phyloP scores from a whole-genome alignment of 192 early-diverging fungal genomes.

The Backusella liffmaniae region DNA sequence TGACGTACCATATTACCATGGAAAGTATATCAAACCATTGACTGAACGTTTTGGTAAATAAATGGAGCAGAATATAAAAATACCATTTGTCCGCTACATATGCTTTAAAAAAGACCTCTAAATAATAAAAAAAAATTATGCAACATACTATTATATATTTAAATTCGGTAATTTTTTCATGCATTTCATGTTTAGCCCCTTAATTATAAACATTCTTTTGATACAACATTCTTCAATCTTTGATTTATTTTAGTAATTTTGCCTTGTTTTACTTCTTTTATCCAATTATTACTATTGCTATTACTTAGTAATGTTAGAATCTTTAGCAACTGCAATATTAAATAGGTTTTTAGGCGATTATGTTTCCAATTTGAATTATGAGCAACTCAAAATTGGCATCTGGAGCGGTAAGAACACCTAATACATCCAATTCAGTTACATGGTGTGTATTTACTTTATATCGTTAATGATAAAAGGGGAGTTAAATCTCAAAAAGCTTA shows the following conservation, averaged over 20 bases:
- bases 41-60: conserved; percentile 25
- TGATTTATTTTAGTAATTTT: neutral
- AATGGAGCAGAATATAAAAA: neutral
- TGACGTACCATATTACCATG: conserved; percentile 37
- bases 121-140: neutral
- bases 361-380: conserved; percentile 78
- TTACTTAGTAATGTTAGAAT: conserved; percentile 53
- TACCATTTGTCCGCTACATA: neutral
- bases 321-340: conserved; percentile 58
- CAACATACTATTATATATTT: too few relatives aligned
- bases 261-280: neutral
- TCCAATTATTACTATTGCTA: neutral
- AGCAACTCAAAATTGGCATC: conserved; percentile 83
- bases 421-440: neutral
- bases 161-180: too few relatives aligned
- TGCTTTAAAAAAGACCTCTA: neutral
- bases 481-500: conserved; percentile 77
- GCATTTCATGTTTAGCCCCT: neutral
- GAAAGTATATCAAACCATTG: conserved; percentile 41
- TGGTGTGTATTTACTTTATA: neutral
- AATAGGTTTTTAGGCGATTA: conserved; percentile 78
- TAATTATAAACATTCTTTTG: neutral
- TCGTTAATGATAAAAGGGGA: conserved; percentile 53
- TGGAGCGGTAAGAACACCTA: conserved; percentile 65
- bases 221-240: neutral